Evolutionary conservation across 2,329 filamentous ascomycete genomes (phyloP), one percentile per base, ranked within the genome.

Genomic region (Hypoxylon sp.): DNA sequence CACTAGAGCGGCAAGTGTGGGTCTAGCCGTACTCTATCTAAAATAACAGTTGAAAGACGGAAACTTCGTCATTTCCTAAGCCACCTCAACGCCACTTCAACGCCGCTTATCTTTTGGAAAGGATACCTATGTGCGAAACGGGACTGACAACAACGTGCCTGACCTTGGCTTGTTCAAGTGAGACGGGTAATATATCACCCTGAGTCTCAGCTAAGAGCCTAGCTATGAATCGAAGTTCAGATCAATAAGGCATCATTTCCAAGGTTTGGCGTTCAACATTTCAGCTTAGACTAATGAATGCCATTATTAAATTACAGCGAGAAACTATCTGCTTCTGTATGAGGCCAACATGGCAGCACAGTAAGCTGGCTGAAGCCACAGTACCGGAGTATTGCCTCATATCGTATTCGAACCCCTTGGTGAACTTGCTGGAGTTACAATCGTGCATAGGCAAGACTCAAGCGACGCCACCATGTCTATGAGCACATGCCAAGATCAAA

Each of bases 141-240:
- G 20, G 19, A 44, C 13, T 13, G 10, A 7, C 7, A 46, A n/a
- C n/a, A 53, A 49, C 46, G 39, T 51, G 46, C 43, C 49, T 22
- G 43, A 20, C 26, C 19, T 44, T 48, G 57, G 48, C 43, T 53
- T 39, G 39, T 24, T n/a, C 11, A 7, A 11, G 50, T 47, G 20
- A 52, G n/a, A 15, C 48, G 59, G 59, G 59, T 58, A 52, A 62
- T 53, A 32, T 28, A 54, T 62, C 50, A 20, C 20, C 51, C 60
- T 46, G n/a, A 19, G 48, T 59, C 13, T 20, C 50, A 26, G 30
- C 50, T 59, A 43, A 13, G 24, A 4, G 7, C 24, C 24, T 26
- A 26, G 24, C 7, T 26, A 26, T 4, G 7, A 4, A 4, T 7
- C 24, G 24, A 26, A 4, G 4, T 26, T 4, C n/a, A n/a, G n/a